These are phyloP conservation scores for Ramalina intermedia DNA, from an alignment of 495 filamentous ascomycete genomes.

Conservation along the genomic window DNA sequence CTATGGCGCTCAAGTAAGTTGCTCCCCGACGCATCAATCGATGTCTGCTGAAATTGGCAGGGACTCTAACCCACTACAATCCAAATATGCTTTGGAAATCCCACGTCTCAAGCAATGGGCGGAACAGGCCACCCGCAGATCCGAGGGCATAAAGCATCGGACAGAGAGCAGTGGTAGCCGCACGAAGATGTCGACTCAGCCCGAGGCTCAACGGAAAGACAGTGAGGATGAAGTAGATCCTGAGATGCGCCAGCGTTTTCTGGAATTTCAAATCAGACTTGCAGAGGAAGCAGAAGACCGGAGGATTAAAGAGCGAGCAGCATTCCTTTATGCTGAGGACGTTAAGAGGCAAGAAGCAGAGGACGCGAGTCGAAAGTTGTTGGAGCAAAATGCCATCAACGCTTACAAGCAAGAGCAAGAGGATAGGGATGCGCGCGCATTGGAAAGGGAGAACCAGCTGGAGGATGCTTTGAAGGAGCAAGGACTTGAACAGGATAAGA, in stretches of 20 bases:
- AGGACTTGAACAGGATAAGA: background rate
- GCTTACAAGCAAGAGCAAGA: background rate
- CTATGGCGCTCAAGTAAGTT: slow-evolving; percentile 1
- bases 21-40: no score
- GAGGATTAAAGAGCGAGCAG: background rate
- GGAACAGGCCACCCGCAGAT: background rate
- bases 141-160: background rate
- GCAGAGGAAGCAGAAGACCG: background rate
- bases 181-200: background rate
- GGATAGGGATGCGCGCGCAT: background rate
- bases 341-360: background rate
- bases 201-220: background rate
- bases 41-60: background rate
- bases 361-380: background rate
- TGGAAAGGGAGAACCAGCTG: background rate
- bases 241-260: background rate
- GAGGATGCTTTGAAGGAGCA: background rate
- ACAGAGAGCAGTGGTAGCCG: background rate
- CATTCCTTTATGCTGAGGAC: background rate
- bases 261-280: background rate
- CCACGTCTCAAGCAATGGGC: background rate
- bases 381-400: background rate
- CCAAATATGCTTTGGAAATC: background rate
- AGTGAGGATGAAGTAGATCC: background rate
- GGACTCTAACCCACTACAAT: background rate